Conservation (phyloP, 2,329 filamentous ascomycete species). For the Ophiocordyceps camponoti-saundersi region DNA sequence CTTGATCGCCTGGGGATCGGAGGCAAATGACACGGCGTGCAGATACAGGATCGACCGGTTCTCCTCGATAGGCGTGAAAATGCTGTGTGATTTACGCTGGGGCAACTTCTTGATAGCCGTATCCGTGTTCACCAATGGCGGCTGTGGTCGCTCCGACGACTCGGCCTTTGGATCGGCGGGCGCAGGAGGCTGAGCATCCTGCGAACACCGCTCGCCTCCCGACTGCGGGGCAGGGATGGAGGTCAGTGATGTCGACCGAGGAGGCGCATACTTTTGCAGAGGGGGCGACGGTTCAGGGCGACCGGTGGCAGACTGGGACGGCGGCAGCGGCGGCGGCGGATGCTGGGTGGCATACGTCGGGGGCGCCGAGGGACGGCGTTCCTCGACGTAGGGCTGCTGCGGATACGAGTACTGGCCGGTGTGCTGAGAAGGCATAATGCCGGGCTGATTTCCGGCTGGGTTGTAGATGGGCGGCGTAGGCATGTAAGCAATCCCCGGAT, state of each 20-base stretch:
- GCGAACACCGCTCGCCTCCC: slow-evolving; percentile 20
- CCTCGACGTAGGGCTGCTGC: slow-evolving; percentile 54
- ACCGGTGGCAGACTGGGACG: slow-evolving; percentile 20
- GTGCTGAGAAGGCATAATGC: slow-evolving; percentile 17
- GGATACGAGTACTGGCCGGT: slow-evolving; percentile 21
- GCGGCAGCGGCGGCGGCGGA: slow-evolving; percentile 11
- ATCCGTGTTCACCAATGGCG: slow-evolving; percentile 31
- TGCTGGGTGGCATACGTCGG: slow-evolving; percentile 43
- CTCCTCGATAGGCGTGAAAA: slow-evolving; percentile 95
- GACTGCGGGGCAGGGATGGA: slow-evolving; percentile 28
- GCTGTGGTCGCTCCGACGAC: slow-evolving; percentile 24
- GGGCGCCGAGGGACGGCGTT: slow-evolving; percentile 61
- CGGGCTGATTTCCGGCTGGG: slow-evolving; percentile 25
- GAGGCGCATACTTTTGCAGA: slow-evolving; percentile 32
- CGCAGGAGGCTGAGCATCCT: slow-evolving; percentile 33
- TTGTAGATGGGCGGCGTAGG: slow-evolving; percentile 77
- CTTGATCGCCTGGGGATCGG: slow-evolving; percentile 27
- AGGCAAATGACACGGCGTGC: slow-evolving; percentile 54
- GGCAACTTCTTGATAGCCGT: slow-evolving; percentile 44
- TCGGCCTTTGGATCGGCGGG: slow-evolving; percentile 33
- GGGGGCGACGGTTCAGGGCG: slow-evolving; percentile 42
- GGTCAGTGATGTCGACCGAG: slow-evolving; percentile 25
- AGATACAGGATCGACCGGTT: slow-evolving; percentile 76
- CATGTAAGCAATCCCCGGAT: slow-evolving; percentile 57
- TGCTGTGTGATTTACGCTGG: slow-evolving; percentile 72